Percentiles rank a stretch among this genome's conserved stretches.
phyloP scores from a whole-genome alignment of 352 stramenopile species.

The Phytophthora fragariaefolia region DNA sequence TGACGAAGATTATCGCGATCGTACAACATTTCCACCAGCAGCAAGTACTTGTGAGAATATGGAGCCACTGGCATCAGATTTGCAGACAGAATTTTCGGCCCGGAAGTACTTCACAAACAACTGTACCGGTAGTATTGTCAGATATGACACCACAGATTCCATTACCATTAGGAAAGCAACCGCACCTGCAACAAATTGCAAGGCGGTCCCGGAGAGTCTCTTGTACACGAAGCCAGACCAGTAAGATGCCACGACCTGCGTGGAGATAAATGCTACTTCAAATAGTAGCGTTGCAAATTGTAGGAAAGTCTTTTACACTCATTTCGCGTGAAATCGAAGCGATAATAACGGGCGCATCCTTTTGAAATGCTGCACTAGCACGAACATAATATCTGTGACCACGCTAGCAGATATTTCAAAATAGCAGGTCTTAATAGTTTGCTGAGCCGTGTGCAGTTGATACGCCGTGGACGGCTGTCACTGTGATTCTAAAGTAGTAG shows the following conservation, averaged over 20 bases:
- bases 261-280: slow-evolving; percentile 24
- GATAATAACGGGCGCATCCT: too few relatives aligned
- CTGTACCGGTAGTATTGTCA: background rate
- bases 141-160: background rate
- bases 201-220: background rate
- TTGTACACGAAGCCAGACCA: background rate
- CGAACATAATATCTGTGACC: too few relatives aligned
- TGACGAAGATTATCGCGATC: background rate
- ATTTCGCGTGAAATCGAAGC: too few relatives aligned
- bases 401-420: too few relatives aligned
- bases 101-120: background rate
- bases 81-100: background rate
- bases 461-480: too few relatives aligned
- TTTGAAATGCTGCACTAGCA: too few relatives aligned
- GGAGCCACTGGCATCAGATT: slow-evolving; percentile 10
- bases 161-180: background rate
- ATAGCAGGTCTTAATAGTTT: too few relatives aligned
- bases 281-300: too few relatives aligned
- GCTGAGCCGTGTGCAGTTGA: too few relatives aligned
- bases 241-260: slow-evolving; percentile 13
- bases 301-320: too few relatives aligned
- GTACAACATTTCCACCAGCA: slow-evolving; percentile 9
- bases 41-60: slow-evolving; percentile 1
- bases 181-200: slow-evolving; percentile 10
- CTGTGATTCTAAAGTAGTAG: too few relatives aligned